Evolutionary conservation across 306 rosid species (phyloP), one percentile per base, ranked within the genome.

Genomic region (Cucurbita ficifolia): DNA sequence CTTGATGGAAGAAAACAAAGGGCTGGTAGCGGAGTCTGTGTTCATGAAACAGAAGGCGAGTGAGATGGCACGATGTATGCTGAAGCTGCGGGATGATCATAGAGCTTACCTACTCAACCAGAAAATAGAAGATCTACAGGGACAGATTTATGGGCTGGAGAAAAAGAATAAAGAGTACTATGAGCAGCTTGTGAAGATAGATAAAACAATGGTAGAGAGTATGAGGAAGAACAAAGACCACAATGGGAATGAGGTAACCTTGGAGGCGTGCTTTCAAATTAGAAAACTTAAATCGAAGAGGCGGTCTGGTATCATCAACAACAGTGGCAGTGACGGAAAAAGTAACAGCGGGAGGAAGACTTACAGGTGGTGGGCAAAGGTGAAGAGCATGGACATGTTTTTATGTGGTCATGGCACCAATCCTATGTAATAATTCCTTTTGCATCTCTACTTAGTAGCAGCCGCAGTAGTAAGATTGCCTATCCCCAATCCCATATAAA

Each of bases 41-140:
- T 88, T 87, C 72, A 80, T 86, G 58, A 86, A 84, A 84, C 76
- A 88, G 46, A 89, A 88, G 70, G 97, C 92, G 0, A 86, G 96
- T 2, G 98, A 94, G 80, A 72, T 94, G 9, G 97, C 97, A 0
- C 83, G 88, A 56, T 90, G 92, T 69, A 82, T 94, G 84, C 78
- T 94, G 72, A 88, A 84, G 80, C 84, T 85, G 91, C 82, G 96
- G 58, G 96, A 94, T 78, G 96, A 91, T 73, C 96, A 87, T 52
- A 85, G 92, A 70, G 99, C 89, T 21, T 88, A 72, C 79, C 53
- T 89, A 84, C 88, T 95, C 1, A 89, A 88, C 72, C 76, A 81
- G 71, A 91, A 88, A 45, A 89, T 95, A 21, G 96, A 91, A 76
- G 96, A 91, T 79, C 95, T 95, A 53, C 97, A 95, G 72, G 87